These are phyloP conservation scores for Chenopodium album DNA, from an alignment of 148 eudicot species.

Conservation along the genomic window DNA sequence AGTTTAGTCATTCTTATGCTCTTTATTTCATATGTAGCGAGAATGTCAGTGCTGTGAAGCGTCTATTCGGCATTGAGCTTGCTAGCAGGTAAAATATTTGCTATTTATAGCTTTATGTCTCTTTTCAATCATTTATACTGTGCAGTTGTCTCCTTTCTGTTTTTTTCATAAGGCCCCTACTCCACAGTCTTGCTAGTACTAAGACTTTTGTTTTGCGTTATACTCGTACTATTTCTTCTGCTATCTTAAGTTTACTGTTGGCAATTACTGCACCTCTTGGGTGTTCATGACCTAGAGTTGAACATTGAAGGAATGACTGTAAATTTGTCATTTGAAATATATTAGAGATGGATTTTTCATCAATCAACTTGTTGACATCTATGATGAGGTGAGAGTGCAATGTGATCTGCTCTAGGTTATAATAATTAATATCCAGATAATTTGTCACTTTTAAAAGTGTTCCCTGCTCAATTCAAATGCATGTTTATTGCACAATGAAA, in stretches of 20 bases:
- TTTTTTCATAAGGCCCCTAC: not conserved
- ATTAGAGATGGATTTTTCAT: not conserved
- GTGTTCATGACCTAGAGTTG: not conserved
- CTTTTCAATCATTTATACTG: not conserved
- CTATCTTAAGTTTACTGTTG: not conserved
- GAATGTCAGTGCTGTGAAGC: slow-evolving; percentile 64
- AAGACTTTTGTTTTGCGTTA: not conserved
- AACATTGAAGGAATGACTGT: too few species aligned
- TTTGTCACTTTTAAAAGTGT: not conserved
- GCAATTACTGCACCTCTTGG: not conserved
- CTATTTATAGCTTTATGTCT: not conserved
- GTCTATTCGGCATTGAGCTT: slow-evolving; percentile 84
- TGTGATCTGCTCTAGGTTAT: not conserved
- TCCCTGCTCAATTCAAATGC: not conserved
- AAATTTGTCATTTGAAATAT: too few species aligned
- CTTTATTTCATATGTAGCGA: slow-evolving; percentile 52
- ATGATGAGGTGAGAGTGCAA: not conserved
- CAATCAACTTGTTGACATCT: not conserved
- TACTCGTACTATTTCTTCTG: not conserved
- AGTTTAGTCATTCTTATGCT: slow-evolving; percentile 16
- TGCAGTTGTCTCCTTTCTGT: not conserved
- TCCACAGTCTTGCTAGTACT: not conserved
- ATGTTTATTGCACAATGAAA: not conserved
- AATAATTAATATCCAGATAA: not conserved
- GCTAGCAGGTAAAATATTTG: slow-evolving; percentile 65